phyloP scores from a whole-genome alignment of 2,329 filamentous ascomycete species.

The Xylariaceae sp. region DNA sequence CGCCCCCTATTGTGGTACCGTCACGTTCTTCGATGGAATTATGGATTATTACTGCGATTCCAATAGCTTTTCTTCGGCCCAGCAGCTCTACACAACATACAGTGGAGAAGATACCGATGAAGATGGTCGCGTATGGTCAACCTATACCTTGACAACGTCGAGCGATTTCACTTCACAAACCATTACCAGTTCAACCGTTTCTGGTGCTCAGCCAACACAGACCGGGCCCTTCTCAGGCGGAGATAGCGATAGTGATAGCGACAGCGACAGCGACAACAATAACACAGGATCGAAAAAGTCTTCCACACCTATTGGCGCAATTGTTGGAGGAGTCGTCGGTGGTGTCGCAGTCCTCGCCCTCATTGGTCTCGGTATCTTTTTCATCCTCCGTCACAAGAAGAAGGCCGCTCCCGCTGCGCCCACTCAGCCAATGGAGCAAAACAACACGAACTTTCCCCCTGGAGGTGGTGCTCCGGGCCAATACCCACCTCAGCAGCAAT shows the following conservation, averaged over 20 bases:
- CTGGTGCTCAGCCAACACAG: not conserved
- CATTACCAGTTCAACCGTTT: conserved; percentile 7
- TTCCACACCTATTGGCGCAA: conserved; percentile 38
- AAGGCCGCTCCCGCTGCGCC: conserved; percentile 15
- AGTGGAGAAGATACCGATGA: conserved; percentile 38
- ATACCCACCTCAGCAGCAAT: conserved; percentile 17
- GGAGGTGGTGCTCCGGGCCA: not conserved
- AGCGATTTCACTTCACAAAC: conserved; percentile 6
- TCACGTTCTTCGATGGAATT: conserved; percentile 40
- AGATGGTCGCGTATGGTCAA: conserved; percentile 31
- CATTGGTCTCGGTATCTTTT: conserved; percentile 39
- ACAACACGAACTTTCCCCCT: conserved; percentile 3
- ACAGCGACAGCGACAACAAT: not conserved
- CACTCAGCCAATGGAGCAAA: conserved; percentile 16
- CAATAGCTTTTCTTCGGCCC: conserved; percentile 31
- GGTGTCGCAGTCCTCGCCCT: conserved; percentile 42
- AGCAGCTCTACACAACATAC: conserved; percentile 41
- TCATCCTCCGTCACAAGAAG: conserved; percentile 39
- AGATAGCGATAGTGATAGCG: not conserved
- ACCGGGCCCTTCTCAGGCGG: not conserved
- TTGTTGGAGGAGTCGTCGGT: conserved; percentile 47
- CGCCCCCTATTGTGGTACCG: conserved; percentile 44
- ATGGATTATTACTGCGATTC: conserved; percentile 45
- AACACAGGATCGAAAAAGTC: conserved; percentile 3
- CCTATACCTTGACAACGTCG: conserved; percentile 6